Conservation (phyloP, 148 eudicot genomes). For the Persicaria maculosa region DNA sequence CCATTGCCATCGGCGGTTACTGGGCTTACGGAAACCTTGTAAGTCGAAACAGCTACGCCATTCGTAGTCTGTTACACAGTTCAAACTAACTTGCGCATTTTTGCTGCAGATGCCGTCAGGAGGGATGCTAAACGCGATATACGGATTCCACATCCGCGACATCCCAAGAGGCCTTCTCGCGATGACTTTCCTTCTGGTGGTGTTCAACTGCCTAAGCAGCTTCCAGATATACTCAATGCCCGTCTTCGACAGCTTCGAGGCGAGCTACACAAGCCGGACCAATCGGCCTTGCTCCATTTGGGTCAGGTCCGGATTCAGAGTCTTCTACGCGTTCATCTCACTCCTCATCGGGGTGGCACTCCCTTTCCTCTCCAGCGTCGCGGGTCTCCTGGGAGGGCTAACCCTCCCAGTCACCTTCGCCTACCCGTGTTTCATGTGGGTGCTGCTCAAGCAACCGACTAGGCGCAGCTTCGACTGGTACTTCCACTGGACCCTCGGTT, state of each 20-base stretch:
- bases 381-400: conserved; percentile 23
- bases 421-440: conserved; percentile 45
- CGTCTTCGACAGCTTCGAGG: conserved; percentile 33
- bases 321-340: conserved; percentile 19
- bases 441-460: conserved; percentile 31
- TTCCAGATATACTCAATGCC: conserved; percentile 38
- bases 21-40: conserved; percentile 34
- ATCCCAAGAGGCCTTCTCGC: conserved; percentile 18
- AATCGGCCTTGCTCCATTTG: conserved; percentile 23
- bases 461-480: conserved; percentile 23
- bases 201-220: conserved; percentile 24
- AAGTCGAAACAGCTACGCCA: background rate
- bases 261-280: conserved; percentile 11
- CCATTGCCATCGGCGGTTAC: conserved; percentile 25
- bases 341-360: conserved; percentile 25
- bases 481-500: conserved; percentile 29
- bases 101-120: conserved; percentile 24
- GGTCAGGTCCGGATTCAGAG: conserved; percentile 16
- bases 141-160: conserved; percentile 16
- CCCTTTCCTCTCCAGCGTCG: conserved; percentile 29
- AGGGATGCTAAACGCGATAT: conserved; percentile 23
- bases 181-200: conserved; percentile 16
- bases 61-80: background rate
- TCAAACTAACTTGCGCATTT: background rate
- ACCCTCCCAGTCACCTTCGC: conserved; percentile 27